Percentiles rank a stretch among this genome's conserved stretches.
Conservation (phyloP, 2,329 filamentous ascomycete species). For the Rhytidhysteron rufulum region DNA sequence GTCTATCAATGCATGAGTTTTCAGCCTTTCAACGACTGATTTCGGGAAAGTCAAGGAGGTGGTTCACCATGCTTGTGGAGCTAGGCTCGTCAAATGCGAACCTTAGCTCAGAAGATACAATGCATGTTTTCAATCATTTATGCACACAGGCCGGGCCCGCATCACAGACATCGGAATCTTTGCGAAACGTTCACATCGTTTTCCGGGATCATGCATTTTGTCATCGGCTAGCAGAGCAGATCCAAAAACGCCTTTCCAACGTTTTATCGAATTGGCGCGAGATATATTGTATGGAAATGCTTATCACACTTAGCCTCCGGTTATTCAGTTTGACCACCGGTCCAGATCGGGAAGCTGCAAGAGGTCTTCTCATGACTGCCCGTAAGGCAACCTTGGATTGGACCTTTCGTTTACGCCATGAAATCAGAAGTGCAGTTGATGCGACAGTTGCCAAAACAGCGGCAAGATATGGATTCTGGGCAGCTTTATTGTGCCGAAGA, state of each 20-base stretch:
- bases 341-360: constrained; percentile 3
- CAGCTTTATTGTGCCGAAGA: constrained; percentile 51
- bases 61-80: constrained; percentile 44
- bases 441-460: constrained; percentile 34
- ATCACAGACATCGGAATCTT: constrained; percentile 12
- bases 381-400: constrained; percentile 45
- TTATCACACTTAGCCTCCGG: constrained; percentile 48
- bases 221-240: constrained; percentile 39
- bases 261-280: constrained; percentile 56
- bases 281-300: constrained; percentile 49
- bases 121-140: constrained; percentile 48
- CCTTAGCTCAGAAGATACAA: constrained; percentile 50
- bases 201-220: constrained; percentile 50
- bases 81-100: constrained; percentile 52
- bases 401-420: constrained; percentile 45
- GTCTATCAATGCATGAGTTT: constrained; percentile 47
- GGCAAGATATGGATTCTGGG: constrained; percentile 46
- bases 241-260: constrained; percentile 39
- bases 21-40: constrained; percentile 44
- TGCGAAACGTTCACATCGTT: constrained; percentile 45
- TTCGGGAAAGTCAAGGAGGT: constrained; percentile 41
- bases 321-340: constrained; percentile 25
- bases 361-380: constrained; percentile 35
- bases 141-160: constrained; percentile 52
- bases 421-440: constrained; percentile 40